Base-by-base conservation (phyloP, 805 yeast species). In the Wilhelminamyces savonicus region DNA sequence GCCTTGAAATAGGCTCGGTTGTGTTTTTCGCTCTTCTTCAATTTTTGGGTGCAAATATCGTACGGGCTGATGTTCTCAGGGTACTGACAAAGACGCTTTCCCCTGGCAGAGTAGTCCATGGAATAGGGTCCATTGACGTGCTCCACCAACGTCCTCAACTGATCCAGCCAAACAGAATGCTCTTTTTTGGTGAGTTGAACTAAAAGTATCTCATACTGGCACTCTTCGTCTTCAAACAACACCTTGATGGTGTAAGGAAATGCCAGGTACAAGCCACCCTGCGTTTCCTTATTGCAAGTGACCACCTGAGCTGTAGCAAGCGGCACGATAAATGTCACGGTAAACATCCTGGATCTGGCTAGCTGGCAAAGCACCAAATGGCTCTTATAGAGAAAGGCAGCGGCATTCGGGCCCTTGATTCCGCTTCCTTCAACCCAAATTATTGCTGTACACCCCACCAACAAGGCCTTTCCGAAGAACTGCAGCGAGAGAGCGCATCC, bases 291-390 rank as follows among this genome's bases (percentile, higher is more conserved):
- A 7, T 36, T 38, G 16, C 46, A 46, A 12, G 32, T 32, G n/a
- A 45, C 23, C 7, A 65, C 10, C 24, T 40, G 39, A 31, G 61
- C 44, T 21, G 49, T 53, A 5, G 65, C 40, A 19, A 74, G 47
- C 1, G 82, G 78, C 7, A 77, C 55, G 10, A 75, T 59, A 37
- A 74, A 70, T 11, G 51, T 54, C 5, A 72, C 57, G 4, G 53
- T 62, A 20, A 48, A 43, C 16, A 41, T 54, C 7, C 40, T 32
- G 10, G 31, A 29, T 35, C 50, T 52, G 15, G 43, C 27, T 12
- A 53, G 35, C 15, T 54, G 35, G 9, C 62, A 51, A 21, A 71
- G 34, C 1, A 76, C 38, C 16, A 76, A 43, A 44, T 74, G 77
- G 4, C 75, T 61, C 35, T 75, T 71, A 53, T 71, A 75, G 13